Evolutionary conservation across 2,329 filamentous ascomycete species (phyloP).

Genomic region (Davidsoniella eucalypti): DNA sequence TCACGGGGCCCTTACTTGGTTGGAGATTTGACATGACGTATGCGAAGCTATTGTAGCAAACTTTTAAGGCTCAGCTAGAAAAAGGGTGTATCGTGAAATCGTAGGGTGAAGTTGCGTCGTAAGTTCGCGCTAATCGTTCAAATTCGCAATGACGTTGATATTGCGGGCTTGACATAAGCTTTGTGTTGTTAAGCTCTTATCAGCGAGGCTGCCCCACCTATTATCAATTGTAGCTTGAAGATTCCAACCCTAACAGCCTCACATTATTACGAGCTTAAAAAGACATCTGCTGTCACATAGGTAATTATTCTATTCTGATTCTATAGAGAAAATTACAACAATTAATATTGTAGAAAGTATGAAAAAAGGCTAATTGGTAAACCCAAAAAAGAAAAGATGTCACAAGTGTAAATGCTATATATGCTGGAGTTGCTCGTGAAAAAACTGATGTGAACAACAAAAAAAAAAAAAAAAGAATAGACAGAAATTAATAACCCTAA

Average conservation of each 20-base stretch:
- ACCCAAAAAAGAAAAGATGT: background rate
- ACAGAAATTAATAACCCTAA: background rate
- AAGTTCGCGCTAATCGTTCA: background rate
- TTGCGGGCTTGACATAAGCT: background rate
- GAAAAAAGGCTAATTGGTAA: background rate
- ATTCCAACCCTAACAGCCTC: background rate
- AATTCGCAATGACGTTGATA: background rate
- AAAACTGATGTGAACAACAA: background rate
- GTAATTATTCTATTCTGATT: too few species aligned
- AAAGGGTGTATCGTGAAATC: background rate
- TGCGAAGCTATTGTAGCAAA: background rate
- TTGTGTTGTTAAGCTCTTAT: background rate
- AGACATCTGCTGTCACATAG: too few species aligned
- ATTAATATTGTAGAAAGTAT: background rate
- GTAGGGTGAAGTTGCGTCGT: too few species aligned
- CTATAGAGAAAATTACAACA: too few species aligned
- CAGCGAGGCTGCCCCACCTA: constrained; percentile 12
- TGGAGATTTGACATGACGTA: constrained; percentile 34
- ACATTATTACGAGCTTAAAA: background rate
- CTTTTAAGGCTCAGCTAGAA: background rate
- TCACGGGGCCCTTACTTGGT: constrained; percentile 28
- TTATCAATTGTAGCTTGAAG: background rate
- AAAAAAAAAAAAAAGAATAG: too few species aligned
- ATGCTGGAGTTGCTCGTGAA: background rate
- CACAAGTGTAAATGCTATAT: background rate